Percentiles rank a stretch among this genome's conserved stretches.
Evolutionary conservation across 371 early-diverging fungal species (phyloP).

Genomic region (Mortierella polycephala): DNA sequence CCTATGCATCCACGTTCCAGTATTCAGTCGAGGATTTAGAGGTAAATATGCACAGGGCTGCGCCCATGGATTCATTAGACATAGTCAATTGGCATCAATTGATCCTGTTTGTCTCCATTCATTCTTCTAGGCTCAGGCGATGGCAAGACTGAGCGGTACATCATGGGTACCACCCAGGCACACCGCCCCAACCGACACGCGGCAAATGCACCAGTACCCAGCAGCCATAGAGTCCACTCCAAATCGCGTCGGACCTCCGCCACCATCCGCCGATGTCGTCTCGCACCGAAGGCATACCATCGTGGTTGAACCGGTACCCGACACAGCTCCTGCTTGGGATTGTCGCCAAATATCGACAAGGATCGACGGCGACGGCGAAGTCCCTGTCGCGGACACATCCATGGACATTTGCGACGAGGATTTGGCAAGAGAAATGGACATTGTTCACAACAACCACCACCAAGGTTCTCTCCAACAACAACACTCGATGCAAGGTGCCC

Average conservation of each 20-base stretch:
- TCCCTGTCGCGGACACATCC: constrained; percentile 26
- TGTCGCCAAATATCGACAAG: neutral
- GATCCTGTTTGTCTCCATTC: neutral
- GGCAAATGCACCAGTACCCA: constrained; percentile 5
- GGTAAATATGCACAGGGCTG: constrained; percentile 16
- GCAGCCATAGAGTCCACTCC: constrained; percentile 2
- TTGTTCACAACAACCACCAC: neutral
- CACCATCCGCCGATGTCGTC: constrained; percentile 26
- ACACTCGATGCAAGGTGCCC: neutral
- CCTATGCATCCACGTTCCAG: constrained; percentile 58
- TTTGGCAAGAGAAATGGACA: constrained; percentile 8
- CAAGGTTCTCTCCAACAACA: neutral
- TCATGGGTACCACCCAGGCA: constrained; percentile 33
- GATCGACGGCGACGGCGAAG: constrained; percentile 21
- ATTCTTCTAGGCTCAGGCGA: constrained; percentile 30
- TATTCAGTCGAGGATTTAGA: constrained; percentile 51
- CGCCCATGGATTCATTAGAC: neutral
- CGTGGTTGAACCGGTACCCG: constrained; percentile 48
- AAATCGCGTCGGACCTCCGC: constrained; percentile 21
- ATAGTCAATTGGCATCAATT: neutral
- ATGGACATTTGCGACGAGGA: constrained; percentile 44
- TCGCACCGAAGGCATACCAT: constrained; percentile 26
- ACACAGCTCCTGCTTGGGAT: constrained; percentile 12
- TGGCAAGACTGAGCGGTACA: constrained; percentile 25
- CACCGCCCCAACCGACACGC: neutral